Percentiles rank a stretch among this genome's conserved stretches.
Evolutionary conservation across 2,329 filamentous ascomycete genomes (phyloP).

Genomic region (Epichloe glyceriae): DNA sequence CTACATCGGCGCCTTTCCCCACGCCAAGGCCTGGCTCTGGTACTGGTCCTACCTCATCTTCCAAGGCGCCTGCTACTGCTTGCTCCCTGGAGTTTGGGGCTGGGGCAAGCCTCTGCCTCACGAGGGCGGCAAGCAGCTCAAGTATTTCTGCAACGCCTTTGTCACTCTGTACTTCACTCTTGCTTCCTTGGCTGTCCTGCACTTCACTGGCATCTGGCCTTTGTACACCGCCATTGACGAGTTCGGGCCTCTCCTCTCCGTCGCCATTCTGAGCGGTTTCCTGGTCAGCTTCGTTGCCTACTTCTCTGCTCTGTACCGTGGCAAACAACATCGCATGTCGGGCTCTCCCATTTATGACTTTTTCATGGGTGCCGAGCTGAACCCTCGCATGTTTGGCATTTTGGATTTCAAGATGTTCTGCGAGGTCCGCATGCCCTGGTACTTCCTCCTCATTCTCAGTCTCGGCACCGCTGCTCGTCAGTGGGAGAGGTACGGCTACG

Average conservation of each 20-base stretch:
- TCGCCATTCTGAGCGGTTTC: conserved; percentile 85
- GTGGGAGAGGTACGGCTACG: conserved; percentile 73
- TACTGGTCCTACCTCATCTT: conserved; percentile 92
- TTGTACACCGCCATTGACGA: conserved; percentile 89
- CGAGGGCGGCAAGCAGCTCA: conserved; percentile 69
- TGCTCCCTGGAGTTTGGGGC: conserved; percentile 74
- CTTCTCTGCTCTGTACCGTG: conserved; percentile 67
- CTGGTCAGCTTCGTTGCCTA: conserved; percentile 75
- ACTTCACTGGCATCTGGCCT: conserved; percentile 74
- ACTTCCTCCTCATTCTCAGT: conserved; percentile 68
- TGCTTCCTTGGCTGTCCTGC: conserved; percentile 53
- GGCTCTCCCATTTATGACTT: conserved; percentile 72
- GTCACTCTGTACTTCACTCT: conserved; percentile 82
- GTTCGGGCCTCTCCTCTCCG: conserved; percentile 84
- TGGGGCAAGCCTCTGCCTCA: conserved; percentile 82
- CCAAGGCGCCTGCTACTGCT: conserved; percentile 70
- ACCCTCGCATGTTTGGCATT: conserved; percentile 73
- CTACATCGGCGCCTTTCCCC: conserved; percentile 76
- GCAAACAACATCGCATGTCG: conserved; percentile 84
- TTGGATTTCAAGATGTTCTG: conserved; percentile 94
- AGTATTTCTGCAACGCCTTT: conserved; percentile 89
- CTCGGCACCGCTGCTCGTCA: conserved; percentile 68
- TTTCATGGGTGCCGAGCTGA: conserved; percentile 82
- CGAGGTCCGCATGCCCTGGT: conserved; percentile 87
- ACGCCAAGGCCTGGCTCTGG: conserved; percentile 71